Base-by-base conservation (phyloP, 345 rosid species). In the Ceriops zippeliana region DNA sequence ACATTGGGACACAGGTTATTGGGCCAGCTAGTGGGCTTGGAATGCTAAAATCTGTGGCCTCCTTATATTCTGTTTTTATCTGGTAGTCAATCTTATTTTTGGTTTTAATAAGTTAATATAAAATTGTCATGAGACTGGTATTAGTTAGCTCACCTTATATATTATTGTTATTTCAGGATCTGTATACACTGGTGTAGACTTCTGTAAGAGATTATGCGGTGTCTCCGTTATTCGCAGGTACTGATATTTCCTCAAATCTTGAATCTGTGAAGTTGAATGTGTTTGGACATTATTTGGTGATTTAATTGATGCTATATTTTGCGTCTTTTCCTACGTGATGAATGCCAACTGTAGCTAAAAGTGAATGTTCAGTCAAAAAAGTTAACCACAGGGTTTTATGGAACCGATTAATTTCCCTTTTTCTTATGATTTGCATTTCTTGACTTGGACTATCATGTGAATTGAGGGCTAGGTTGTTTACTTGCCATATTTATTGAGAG, bases 141-240 rank as follows among this genome's bases (percentile, higher is more conserved):
- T 38, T 10, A 11, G 2, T 38, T 38, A 38, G 46, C 46, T 38
- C 15, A 11, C 46, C 3, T 38, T 38, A 31, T 30, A 21, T 52
- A 15, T 61, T 56, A 38, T 66, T 37, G 19, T 62, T 62, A 28
- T 65, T 80, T 78, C 91, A 93, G 99, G 93, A 52, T 88, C 97
- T 65, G 97, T 95, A 20, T 95, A 95, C 81, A 86, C 93, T 37
- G 99, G 99, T 64, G 96, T 91, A 81, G 99, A 95, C 79, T 95
- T 95, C 83, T 95, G 99, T 82, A 95, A 95, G 82, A 87, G 96
- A 78, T 79, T 95, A 75, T 95, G 99, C 54, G 99, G 99, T 67
- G 99, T 95, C 66, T 91, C 97, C 32, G 95, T 95, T 69, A 89
- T 95, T 71, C 85, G 99, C 80, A 93, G 99, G 99, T 93, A 93